Evolutionary conservation across 2,329 filamentous ascomycete genomes (phyloP).

Genomic region (Trichoderma arundinaceum): DNA sequence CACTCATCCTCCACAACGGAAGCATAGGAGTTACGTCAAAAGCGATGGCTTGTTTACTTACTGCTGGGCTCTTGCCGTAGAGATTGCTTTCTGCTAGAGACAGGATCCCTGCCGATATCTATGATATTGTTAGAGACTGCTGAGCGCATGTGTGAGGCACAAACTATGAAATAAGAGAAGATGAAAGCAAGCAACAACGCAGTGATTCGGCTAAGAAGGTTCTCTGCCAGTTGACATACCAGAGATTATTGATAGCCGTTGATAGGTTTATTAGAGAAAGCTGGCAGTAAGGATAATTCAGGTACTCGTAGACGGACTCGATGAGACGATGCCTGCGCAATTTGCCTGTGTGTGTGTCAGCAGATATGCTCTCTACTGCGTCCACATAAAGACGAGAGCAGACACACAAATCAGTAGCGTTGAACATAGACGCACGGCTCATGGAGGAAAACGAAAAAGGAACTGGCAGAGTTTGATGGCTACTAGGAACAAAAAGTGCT

Average conservation of each 20-base stretch:
- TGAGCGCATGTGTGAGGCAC: not conserved
- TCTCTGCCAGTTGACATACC: not conserved
- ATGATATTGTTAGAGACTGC: not conserved
- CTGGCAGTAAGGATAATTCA: not conserved
- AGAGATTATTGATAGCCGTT: not conserved
- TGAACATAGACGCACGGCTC: too few species aligned
- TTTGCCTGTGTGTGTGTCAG: not conserved
- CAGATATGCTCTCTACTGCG: not conserved
- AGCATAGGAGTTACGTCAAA: too few species aligned
- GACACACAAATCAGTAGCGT: not conserved
- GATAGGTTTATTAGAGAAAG: not conserved
- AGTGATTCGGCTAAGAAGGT: not conserved
- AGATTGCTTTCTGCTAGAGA: too few species aligned
- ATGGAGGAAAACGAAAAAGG: too few species aligned
- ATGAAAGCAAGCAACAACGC: not conserved
- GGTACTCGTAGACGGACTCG: not conserved
- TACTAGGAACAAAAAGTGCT: too few species aligned
- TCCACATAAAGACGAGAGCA: not conserved
- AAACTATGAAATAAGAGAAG: not conserved
- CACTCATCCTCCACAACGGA: too few species aligned
- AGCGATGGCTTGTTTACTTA: too few species aligned
- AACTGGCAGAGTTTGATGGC: too few species aligned
- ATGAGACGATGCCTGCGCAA: not conserved
- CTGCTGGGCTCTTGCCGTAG: too few species aligned
- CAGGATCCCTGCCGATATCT: not conserved